These are phyloP conservation scores for Ilyonectria sp. DNA, from an alignment of 2,329 filamentous ascomycete species.

Conservation along the genomic window DNA sequence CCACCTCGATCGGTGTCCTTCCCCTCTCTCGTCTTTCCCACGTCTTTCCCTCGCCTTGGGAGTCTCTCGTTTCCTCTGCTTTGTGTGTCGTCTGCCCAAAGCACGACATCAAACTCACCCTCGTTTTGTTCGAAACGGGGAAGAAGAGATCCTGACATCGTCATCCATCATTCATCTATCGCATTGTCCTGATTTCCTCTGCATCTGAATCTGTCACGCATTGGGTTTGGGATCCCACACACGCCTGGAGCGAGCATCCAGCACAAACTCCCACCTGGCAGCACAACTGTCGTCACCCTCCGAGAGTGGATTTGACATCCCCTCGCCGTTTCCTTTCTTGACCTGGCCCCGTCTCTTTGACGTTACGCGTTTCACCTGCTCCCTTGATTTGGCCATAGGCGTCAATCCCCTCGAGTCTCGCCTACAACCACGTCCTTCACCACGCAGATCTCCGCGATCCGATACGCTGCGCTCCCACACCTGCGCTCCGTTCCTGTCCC, in stretches of 20 bases:
- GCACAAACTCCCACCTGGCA: slow-evolving; percentile 31
- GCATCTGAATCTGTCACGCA: slow-evolving; percentile 39
- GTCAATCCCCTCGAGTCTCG: slow-evolving; percentile 33
- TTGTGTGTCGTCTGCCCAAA: slow-evolving; percentile 28
- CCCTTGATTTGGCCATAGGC: slow-evolving; percentile 24
- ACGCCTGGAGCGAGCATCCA: slow-evolving; percentile 46
- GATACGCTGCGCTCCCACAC: slow-evolving; percentile 6
- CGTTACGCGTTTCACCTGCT: slow-evolving; percentile 41
- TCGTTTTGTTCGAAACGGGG: slow-evolving; percentile 36
- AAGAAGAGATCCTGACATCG: slow-evolving; percentile 28
- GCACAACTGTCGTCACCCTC: slow-evolving; percentile 30
- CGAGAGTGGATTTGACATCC: slow-evolving; percentile 48
- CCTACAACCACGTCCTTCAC: slow-evolving; percentile 26
- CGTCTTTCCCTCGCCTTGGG: slow-evolving; percentile 36
- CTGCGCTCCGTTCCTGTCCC: slow-evolving; percentile 15
- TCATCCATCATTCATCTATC: slow-evolving; percentile 18
- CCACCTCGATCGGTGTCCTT: slow-evolving; percentile 25
- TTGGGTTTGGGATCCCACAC: slow-evolving; percentile 40
- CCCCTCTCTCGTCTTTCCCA: slow-evolving; percentile 30
- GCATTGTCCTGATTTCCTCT: slow-evolving; percentile 40
- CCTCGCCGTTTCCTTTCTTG: slow-evolving; percentile 32
- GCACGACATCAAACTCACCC: slow-evolving; percentile 30
- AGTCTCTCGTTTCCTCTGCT: slow-evolving; percentile 38
- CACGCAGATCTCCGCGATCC: slow-evolving; percentile 32
- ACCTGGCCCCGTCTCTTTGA: slow-evolving; percentile 33